phyloP scores from a whole-genome alignment of 768 basidiomycete species.

The Pisolithus marmoratus region DNA sequence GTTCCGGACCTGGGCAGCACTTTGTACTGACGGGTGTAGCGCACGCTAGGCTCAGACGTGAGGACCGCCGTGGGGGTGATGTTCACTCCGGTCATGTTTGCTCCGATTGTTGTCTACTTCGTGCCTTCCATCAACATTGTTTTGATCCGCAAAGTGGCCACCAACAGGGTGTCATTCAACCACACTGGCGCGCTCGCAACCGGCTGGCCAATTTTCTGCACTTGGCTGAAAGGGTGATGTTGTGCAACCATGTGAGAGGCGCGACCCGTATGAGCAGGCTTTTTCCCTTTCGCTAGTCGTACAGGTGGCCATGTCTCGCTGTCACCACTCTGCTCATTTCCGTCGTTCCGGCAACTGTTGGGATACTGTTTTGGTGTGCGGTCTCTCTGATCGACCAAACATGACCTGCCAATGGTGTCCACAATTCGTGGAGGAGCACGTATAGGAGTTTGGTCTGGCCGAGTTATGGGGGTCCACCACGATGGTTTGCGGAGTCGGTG shows the following conservation, averaged over 20 bases:
- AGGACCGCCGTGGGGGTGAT: too few species aligned
- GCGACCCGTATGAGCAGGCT: background rate
- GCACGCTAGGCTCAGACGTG: too few species aligned
- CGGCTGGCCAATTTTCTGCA: background rate
- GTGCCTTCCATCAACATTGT: too few species aligned
- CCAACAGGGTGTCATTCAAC: too few species aligned
- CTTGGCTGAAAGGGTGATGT: constrained; percentile 9
- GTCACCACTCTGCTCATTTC: background rate
- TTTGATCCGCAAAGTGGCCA: too few species aligned
- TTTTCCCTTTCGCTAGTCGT: background rate
- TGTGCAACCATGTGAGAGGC: too few species aligned
- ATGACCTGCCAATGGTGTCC: constrained; percentile 11
- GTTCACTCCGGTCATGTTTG: too few species aligned
- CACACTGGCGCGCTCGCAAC: background rate
- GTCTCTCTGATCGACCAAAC: constrained; percentile 15
- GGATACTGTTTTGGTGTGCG: constrained; percentile 4
- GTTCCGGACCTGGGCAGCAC: too few species aligned
- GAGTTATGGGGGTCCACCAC: background rate
- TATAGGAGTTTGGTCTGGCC: background rate
- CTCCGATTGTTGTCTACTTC: too few species aligned
- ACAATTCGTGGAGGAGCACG: constrained; percentile 20
- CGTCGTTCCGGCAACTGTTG: background rate
- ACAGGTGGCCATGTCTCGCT: too few species aligned
- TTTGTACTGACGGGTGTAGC: too few species aligned
- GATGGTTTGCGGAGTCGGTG: constrained; percentile 9